A percentile compares a stretch with the other conserved stretches of the same genome.
phyloP scores from a whole-genome alignment of 495 filamentous ascomycete species.

The Mycothermus thermophilus region DNA sequence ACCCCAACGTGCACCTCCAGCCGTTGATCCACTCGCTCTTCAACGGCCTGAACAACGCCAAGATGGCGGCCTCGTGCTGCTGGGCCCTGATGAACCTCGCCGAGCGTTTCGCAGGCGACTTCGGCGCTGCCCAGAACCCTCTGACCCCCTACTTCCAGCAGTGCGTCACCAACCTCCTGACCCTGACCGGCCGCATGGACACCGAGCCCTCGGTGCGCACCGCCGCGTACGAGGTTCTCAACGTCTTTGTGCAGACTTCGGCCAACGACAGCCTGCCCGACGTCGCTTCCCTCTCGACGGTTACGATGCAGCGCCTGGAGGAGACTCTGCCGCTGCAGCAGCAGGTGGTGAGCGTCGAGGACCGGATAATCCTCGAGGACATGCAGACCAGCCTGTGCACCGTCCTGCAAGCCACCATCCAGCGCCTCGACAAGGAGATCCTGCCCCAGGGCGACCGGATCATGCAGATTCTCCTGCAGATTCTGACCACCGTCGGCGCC shows the following conservation, averaged over 20 bases:
- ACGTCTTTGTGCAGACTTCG: conserved; percentile 78
- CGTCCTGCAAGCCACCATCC: conserved; percentile 79
- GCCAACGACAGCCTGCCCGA: conserved; percentile 71
- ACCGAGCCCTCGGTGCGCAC: conserved; percentile 90
- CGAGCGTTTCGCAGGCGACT: conserved; percentile 78
- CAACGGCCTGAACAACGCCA: conserved; percentile 77
- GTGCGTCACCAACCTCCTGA: conserved; percentile 71
- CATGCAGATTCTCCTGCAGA: conserved; percentile 73
- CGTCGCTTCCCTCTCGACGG: conserved; percentile 66
- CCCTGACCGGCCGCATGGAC: conserved; percentile 69
- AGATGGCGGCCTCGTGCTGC: conserved; percentile 96
- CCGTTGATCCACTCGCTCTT: conserved; percentile 80
- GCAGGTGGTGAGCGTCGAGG: conserved; percentile 93
- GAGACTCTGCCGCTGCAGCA: conserved; percentile 80
- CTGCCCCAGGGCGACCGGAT: conserved; percentile 82
- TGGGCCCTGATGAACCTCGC: conserved; percentile 99
- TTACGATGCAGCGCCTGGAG: conserved; percentile 78
- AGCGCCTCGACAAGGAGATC: conserved; percentile 84
- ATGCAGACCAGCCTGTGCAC: conserved; percentile 93
- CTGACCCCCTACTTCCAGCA: conserved; percentile 86
- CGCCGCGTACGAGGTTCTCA: conserved; percentile 95
- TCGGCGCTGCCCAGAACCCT: conserved; percentile 61
- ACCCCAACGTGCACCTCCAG: conserved; percentile 66
- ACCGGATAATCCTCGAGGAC: conserved; percentile 85
- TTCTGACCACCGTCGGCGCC: conserved; percentile 58